A percentile compares a stretch with the other conserved stretches of the same genome.
phyloP scores from a whole-genome alignment of 805 yeast species.

The Cyberlindnera misumaiensis region DNA sequence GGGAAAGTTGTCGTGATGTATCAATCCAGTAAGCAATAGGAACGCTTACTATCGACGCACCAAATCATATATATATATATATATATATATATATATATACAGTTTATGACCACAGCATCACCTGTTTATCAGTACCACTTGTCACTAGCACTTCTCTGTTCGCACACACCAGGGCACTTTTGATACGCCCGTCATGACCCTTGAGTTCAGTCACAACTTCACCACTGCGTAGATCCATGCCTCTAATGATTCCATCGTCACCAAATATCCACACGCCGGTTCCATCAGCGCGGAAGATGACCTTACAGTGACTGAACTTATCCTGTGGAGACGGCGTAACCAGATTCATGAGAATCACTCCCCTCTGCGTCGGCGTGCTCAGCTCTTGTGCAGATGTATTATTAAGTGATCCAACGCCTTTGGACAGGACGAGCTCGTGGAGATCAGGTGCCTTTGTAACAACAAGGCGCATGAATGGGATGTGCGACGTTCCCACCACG shows the following conservation, averaged over 20 bases:
- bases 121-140: slow-evolving; percentile 41
- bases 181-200: slow-evolving; percentile 36
- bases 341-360: slow-evolving; percentile 34
- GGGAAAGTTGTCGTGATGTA: no score
- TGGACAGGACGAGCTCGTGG: neutral
- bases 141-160: slow-evolving; percentile 36
- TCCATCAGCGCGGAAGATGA: slow-evolving; percentile 38
- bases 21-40: no score
- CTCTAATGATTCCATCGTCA: slow-evolving; percentile 62
- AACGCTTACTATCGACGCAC: neutral
- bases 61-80: no score
- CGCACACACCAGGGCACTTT: slow-evolving; percentile 30
- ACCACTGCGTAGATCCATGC: slow-evolving; percentile 43
- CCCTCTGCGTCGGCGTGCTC: slow-evolving; percentile 20
- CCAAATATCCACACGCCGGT: slow-evolving; percentile 61
- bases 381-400: slow-evolving; percentile 1
- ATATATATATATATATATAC: no score
- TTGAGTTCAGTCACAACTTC: slow-evolving; percentile 27
- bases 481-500: slow-evolving; percentile 69
- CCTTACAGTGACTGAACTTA: slow-evolving; percentile 47
- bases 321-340: slow-evolving; percentile 61
- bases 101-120: slow-evolving; percentile 25
- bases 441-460: slow-evolving; percentile 28
- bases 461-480: slow-evolving; percentile 68
- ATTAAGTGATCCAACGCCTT: slow-evolving; percentile 1